Evolutionary conservation across 352 stramenopile genomes (phyloP).

Genomic region (Elongisporangium undulatum): DNA sequence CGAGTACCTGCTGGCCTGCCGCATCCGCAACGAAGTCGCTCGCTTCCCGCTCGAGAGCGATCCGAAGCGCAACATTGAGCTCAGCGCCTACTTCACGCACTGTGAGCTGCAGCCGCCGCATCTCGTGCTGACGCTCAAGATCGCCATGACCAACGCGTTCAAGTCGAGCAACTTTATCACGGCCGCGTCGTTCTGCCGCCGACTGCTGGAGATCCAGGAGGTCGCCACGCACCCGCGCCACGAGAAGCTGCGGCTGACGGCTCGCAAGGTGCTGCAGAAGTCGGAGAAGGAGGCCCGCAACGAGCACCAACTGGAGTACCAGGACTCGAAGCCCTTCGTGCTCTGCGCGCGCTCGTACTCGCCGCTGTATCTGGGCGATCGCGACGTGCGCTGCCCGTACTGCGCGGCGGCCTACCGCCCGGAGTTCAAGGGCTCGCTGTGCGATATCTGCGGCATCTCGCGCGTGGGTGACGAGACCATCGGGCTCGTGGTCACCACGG

Average conservation of each 20-base stretch:
- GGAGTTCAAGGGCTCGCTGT: conserved; percentile 88
- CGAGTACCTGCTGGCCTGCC: conserved; percentile 98
- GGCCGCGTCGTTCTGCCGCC: conserved; percentile 96
- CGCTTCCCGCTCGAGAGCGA: conserved; percentile 62
- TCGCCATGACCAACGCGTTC: conserved; percentile 98
- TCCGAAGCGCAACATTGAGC: conserved; percentile 92
- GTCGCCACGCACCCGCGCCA: conserved; percentile 86
- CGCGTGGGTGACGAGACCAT: conserved; percentile 95
- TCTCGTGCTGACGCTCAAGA: conserved; percentile 97
- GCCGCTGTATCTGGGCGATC: conserved; percentile 93
- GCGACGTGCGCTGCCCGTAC: conserved; percentile 94
- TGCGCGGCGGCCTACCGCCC: conserved; percentile 90
- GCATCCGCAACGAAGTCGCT: conserved; percentile 90
- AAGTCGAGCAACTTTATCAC: conserved; percentile 99
- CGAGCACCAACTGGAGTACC: conserved; percentile 97
- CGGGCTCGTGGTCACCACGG: conserved; percentile 88
- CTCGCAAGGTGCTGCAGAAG: conserved; percentile 97
- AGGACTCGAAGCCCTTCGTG: conserved; percentile 95
- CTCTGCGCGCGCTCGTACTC: conserved; percentile 94
- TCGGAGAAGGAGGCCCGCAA: conserved; percentile 98
- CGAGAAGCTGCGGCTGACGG: conserved; percentile 95
- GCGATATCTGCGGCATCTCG: conserved; percentile 91
- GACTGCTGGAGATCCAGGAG: conserved; percentile 97
- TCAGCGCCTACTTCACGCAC: conserved; percentile 99
- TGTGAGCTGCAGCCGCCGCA: conserved; percentile 98